Percentiles rank a stretch among this genome's conserved stretches.
These are phyloP conservation scores for Penicillium steckii DNA, from an alignment of 495 filamentous ascomycete species.

Conservation along the genomic window DNA sequence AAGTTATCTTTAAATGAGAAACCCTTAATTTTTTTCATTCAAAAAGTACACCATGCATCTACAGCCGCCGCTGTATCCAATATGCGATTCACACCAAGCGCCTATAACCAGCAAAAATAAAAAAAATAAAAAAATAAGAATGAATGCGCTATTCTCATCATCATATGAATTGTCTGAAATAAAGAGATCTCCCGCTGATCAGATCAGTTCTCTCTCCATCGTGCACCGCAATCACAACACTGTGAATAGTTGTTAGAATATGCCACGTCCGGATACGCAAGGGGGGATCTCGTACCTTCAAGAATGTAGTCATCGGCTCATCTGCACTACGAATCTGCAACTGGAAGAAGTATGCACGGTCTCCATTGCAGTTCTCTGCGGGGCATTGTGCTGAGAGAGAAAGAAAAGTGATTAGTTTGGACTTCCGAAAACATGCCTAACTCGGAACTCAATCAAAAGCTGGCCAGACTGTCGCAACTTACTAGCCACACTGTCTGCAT, in stretches of 20 bases:
- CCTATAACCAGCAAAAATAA: no score
- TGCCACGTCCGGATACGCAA: slow-evolving; percentile 19
- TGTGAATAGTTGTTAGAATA: slow-evolving; percentile 37
- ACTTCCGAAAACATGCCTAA: background rate
- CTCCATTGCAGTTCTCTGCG: slow-evolving; percentile 68
- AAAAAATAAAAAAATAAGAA: background rate
- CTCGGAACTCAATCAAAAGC: background rate
- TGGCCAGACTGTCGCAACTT: slow-evolving; percentile 19
- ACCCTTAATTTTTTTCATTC: no score
- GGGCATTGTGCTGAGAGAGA: slow-evolving; percentile 68
- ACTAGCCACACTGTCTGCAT: slow-evolving; percentile 77
- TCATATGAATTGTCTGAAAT: no score
- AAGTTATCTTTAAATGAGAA: no score
- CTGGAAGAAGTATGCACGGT: slow-evolving; percentile 88
- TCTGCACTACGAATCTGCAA: slow-evolving; percentile 97
- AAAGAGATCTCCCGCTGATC: background rate
- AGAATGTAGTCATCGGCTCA: slow-evolving; percentile 97
- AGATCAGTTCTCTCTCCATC: slow-evolving; percentile 45
- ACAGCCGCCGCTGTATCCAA: no score
- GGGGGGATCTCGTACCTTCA: slow-evolving; percentile 60
- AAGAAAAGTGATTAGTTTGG: slow-evolving; percentile 13
- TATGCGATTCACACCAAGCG: no score
- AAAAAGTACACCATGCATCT: no score
- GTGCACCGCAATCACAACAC: slow-evolving; percentile 44
- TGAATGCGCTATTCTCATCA: no score